phyloP scores from a whole-genome alignment of 108 stramenopile species.

The Discostella stelligeroides region DNA sequence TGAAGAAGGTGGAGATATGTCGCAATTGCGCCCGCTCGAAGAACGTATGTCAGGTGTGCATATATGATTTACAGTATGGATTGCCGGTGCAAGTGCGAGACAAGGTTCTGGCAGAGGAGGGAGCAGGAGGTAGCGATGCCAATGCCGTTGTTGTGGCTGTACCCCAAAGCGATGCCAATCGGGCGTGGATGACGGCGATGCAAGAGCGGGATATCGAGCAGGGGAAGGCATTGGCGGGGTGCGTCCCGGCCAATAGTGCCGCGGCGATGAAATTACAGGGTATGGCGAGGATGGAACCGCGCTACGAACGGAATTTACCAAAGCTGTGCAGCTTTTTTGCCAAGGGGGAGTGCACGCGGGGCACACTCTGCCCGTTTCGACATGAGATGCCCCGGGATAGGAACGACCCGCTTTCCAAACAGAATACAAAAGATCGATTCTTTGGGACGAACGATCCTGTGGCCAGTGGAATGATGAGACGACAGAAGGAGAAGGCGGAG shows the following conservation, averaged over 20 bases:
- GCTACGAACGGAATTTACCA: constrained; percentile 94
- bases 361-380: constrained; percentile 94
- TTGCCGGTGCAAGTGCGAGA: constrained; percentile 94
- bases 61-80: constrained; percentile 97
- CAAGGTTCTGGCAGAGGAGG: constrained; percentile 84
- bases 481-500: constrained; percentile 52
- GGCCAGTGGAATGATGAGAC: constrained; percentile 82
- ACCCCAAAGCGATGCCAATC: constrained; percentile 90
- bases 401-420: constrained; percentile 89
- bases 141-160: constrained; percentile 67
- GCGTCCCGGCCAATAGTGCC: constrained; percentile 64
- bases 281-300: constrained; percentile 93
- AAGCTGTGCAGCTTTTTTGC: constrained; percentile 97
- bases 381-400: constrained; percentile 95
- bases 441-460: constrained; percentile 94
- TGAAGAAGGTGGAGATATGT: constrained; percentile 97
- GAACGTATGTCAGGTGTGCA: constrained; percentile 99
- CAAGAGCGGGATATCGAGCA: constrained; percentile 76
- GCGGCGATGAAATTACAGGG: constrained; percentile 78
- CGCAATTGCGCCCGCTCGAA: constrained; percentile 94
- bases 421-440: constrained; percentile 95
- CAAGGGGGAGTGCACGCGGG: constrained; percentile 95
- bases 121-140: constrained; percentile 49
- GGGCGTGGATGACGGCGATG: constrained; percentile 83
- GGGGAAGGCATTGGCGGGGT: constrained; percentile 53